Base-by-base conservation (phyloP, 495 filamentous ascomycete genomes). In the Podospora didyma region DNA sequence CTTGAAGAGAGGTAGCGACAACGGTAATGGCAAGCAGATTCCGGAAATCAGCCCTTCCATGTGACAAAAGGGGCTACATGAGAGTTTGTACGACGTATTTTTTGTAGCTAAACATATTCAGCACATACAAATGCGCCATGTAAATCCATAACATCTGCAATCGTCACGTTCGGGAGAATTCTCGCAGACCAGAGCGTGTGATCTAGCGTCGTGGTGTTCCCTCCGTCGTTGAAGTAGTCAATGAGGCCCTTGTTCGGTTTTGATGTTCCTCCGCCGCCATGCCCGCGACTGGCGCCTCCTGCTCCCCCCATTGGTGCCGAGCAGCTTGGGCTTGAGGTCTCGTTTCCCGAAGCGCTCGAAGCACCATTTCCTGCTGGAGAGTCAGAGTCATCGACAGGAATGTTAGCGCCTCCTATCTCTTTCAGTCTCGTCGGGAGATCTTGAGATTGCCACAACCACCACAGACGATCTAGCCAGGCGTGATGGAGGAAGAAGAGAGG, bases 401-500 rank as follows among this genome's bases (percentile, higher is more conserved):
- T 60, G 21, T 69, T 73, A 49, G 53, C 54, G 2, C 70, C 70
- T 5, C 60, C 59, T 20, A 73, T 68, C 14, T 69, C 68, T 16
- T 35, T 62, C 23, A 73, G 49, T 6, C 70, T 57, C 3, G 35
- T 58, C 10, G 60, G 22, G 12, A 68, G 61, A 53, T 75, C 57
- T 19, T 58, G 42, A 11, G 73, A 62, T 59, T 82, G 79, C 79
- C 80, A 83, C 6, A 64, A 53, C 62, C 68, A 70, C 78, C 79
- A 83, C 17, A 81, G 9, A 4, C 74, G 71, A 60, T 82, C 79
- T 3, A 83, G 64, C 62, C 74, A 77, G 9, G 69, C 67, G 60
- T 82, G 79, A 52, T 83, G 79, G 23, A 82, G 65, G 50, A 72
- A 78, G 57, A 83, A 83, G 0, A 76, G 59, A 20, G 79, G 79